Evolutionary conservation across 768 basidiomycete genomes (phyloP).

Genomic region (Tylopilus balloui): DNA sequence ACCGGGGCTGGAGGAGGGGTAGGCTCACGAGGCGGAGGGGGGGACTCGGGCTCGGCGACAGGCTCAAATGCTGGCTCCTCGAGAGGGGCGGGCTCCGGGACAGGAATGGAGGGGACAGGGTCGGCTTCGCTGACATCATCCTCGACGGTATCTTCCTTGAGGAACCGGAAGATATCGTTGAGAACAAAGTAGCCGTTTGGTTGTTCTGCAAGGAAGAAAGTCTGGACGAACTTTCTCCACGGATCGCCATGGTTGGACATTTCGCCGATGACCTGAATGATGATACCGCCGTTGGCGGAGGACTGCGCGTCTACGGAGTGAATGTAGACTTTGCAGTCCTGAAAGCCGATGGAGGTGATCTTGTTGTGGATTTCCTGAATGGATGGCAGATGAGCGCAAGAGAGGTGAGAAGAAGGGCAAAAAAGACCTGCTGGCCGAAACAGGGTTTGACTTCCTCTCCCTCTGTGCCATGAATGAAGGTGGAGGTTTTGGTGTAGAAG

Average conservation of each 20-base stretch:
- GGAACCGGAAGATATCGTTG: slow-evolving; percentile 99
- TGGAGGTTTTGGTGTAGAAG: slow-evolving; percentile 98
- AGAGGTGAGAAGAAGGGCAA: slow-evolving; percentile 2
- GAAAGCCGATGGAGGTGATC: slow-evolving; percentile 89
- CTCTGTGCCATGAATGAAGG: slow-evolving; percentile 95
- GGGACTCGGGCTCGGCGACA: slow-evolving; percentile 24
- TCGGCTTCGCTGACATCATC: slow-evolving; percentile 59
- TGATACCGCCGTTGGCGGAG: slow-evolving; percentile 91
- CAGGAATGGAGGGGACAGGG: slow-evolving; percentile 31
- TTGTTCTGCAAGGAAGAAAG: slow-evolving; percentile 99
- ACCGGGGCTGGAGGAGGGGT: slow-evolving; percentile 27
- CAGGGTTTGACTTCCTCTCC: slow-evolving; percentile 90
- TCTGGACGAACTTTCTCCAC: slow-evolving; percentile 99
- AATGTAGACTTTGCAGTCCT: slow-evolving; percentile 98
- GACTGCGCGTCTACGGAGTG: slow-evolving; percentile 98
- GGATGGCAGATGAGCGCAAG: slow-evolving; percentile 4
- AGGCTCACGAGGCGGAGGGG: slow-evolving; percentile 31
- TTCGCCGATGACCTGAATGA: slow-evolving; percentile 99
- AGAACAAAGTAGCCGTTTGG: slow-evolving; percentile 99
- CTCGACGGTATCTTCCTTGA: slow-evolving; percentile 91
- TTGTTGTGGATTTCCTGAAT: slow-evolving; percentile 92
- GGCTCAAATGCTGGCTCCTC: slow-evolving; percentile 32
- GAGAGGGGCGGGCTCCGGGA: slow-evolving; percentile 35
- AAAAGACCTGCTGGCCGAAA: slow-evolving; percentile 85
- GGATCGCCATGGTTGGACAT: slow-evolving; percentile 90